These are phyloP conservation scores for Globisporangium sylvaticum DNA, from an alignment of 352 stramenopile species.

Conservation along the genomic window DNA sequence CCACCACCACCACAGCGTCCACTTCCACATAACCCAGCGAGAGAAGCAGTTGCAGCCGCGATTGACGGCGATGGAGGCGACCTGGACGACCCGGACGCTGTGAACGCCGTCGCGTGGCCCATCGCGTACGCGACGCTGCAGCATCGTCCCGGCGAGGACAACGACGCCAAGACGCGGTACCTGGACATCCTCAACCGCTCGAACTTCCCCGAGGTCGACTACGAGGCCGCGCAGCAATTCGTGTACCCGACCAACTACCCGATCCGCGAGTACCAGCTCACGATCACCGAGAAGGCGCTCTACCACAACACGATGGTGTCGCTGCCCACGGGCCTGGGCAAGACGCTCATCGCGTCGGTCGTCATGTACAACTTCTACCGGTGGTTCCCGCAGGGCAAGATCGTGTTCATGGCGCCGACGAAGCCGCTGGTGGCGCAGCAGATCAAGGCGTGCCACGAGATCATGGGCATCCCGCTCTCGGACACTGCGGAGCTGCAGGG, in stretches of 20 bases:
- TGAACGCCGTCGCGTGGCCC: conserved; percentile 2
- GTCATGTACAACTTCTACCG: conserved; percentile 99
- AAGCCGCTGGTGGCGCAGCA: conserved; percentile 98
- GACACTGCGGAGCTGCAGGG: conserved; percentile 86
- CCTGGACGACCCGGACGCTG: neutral
- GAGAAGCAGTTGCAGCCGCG: neutral
- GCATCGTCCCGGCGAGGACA: conserved; percentile 44
- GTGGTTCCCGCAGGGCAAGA: conserved; percentile 94
- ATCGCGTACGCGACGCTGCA: conserved; percentile 17
- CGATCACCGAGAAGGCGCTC: conserved; percentile 91
- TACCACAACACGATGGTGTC: conserved; percentile 98
- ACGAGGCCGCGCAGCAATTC: conserved; percentile 57
- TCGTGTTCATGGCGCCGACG: conserved; percentile 98
- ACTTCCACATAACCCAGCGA: neutral
- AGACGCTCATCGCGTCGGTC: conserved; percentile 98
- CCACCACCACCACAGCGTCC: neutral
- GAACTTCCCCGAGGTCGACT: conserved; percentile 53
- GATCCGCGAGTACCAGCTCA: conserved; percentile 93
- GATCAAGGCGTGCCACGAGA: conserved; percentile 94
- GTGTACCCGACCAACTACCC: conserved; percentile 91
- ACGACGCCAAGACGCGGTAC: conserved; percentile 53
- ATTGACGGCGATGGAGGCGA: conserved; percentile 10
- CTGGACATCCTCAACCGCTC: conserved; percentile 33
- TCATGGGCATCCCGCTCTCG: conserved; percentile 91
- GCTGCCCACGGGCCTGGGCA: conserved; percentile 98